Conservation (phyloP, 73 alveolate species). For the Tetrahymena borealis region DNA sequence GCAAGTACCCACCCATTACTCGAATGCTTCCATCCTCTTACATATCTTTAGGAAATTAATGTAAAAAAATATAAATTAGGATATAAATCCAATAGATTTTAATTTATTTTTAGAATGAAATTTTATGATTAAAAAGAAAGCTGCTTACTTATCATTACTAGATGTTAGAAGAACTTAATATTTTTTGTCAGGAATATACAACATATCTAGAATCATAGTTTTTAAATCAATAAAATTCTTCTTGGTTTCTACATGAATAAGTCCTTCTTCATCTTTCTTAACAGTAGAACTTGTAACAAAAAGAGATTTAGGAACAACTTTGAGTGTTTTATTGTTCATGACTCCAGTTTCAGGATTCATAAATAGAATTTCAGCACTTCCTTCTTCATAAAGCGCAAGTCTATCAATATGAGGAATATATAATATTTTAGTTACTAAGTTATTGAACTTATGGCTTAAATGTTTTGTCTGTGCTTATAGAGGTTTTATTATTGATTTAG, state of each 20-base stretch:
- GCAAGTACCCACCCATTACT: conserved; percentile 36
- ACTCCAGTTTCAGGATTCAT: conserved; percentile 70
- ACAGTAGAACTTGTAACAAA: conserved; percentile 13
- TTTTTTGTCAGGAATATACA: conserved; percentile 46
- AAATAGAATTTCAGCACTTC: conserved; percentile 65
- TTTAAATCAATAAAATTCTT: conserved; percentile 23
- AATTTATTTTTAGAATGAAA: no score
- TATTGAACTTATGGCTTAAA: conserved; percentile 7
- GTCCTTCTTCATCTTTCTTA: conserved; percentile 40
- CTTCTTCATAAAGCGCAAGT: conserved; percentile 70
- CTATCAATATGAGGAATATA: conserved; percentile 57
- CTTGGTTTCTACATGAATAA: conserved; percentile 14
- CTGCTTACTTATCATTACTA: conserved; percentile 48
- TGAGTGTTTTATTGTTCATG: conserved; percentile 54
- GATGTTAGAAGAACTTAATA: conserved; percentile 56
- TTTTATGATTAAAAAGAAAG: no score
- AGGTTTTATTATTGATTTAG: conserved; percentile 44
- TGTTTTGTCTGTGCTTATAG: not conserved
- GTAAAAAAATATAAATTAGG: not conserved
- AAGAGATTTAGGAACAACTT: conserved; percentile 51
- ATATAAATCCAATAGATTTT: no score
- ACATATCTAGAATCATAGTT: conserved; percentile 25
- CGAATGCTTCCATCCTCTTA: conserved; percentile 66
- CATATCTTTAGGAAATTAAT: conserved; percentile 3
- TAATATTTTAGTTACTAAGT: conserved; percentile 52